Evolutionary conservation across 495 filamentous ascomycete species (phyloP), one percentile per base, ranked within the genome.

Genomic region (Mytilinidion resinicola): DNA sequence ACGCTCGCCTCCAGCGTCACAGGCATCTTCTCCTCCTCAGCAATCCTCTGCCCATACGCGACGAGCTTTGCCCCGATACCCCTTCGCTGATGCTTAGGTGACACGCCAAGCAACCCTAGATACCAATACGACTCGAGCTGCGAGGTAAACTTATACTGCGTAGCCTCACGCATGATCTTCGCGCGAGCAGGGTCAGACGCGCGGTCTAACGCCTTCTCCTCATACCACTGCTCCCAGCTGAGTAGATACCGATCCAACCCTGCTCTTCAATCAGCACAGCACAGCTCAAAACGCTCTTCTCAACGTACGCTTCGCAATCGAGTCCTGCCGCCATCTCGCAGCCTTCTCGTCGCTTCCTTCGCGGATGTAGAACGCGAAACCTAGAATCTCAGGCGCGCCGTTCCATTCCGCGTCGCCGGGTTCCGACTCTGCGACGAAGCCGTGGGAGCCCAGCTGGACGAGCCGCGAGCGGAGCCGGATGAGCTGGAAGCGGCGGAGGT

Each of bases 151-250:
- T 56, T 39, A 12, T 56, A 39, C 14, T 39, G 35, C 10, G 34
- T 19, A 15, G 35, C 19, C 1, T 46, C n/a, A 5, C 15, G 5
- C 30, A 47, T 48, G 33, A 39, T 19, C 11, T 37, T 39, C n/a
- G 56, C 17, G 14, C 56, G 56, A 9, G 46, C 33, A 14, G 6
- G 19, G 34, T 59, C 56, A 1, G 52, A 52, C 14, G 53, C 56
- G 4, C 56, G 56, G 39, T 59, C 51, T 1, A 60, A 21, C n/a
- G 60, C 30, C 10, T 52, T 52, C 7, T 34, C 21, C 30, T 64
- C 56, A 21, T 64, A 64, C 30, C 21, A 64, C 1, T 52, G 44
- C 44, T 64, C 61, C 61, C 61, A 64, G 7, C 44, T 51, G 12
- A 64, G 53, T 1, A 64, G 44, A 38, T 56, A 46, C 7, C 61